A percentile compares a stretch with the other conserved stretches of the same genome.
Evolutionary conservation across 1,139 yeast species (phyloP).

Genomic region (Suhomyces coccinellae): DNA sequence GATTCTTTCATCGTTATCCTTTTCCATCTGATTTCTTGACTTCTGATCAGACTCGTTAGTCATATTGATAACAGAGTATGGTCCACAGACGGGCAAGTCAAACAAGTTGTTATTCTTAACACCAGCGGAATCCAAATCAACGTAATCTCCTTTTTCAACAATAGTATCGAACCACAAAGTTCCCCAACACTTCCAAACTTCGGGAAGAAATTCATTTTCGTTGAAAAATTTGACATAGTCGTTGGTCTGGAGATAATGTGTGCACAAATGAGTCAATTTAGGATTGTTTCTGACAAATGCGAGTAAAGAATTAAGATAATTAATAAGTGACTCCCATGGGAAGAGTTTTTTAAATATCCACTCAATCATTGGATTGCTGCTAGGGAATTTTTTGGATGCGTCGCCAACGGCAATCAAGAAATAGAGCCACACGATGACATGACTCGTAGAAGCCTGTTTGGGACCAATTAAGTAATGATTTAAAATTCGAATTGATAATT

Average conservation of each 20-base stretch:
- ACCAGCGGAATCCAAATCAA: conserved; percentile 56
- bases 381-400: conserved; percentile 50
- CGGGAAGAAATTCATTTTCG: conserved; percentile 62
- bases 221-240: conserved; percentile 45
- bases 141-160: conserved; percentile 50
- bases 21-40: conserved; percentile 31
- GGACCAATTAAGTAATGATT: conserved; percentile 70
- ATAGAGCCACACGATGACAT: conserved; percentile 70
- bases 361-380: conserved; percentile 49
- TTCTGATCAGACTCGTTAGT: conserved; percentile 17
- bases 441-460: conserved; percentile 66
- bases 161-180: conserved; percentile 73
- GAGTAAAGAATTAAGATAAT: conserved; percentile 57
- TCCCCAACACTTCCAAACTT: conserved; percentile 86
- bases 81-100: conserved; percentile 69
- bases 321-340: conserved; percentile 68
- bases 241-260: conserved; percentile 34
- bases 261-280: conserved; percentile 23
- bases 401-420: conserved; percentile 64
- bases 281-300: conserved; percentile 32
- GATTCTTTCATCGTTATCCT: conserved; percentile 47
- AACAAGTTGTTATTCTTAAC: conserved; percentile 54
- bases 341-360: conserved; percentile 55
- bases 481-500: conserved; percentile 63
- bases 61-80: conserved; percentile 34